Evolutionary conservation across 2,329 filamentous ascomycete genomes (phyloP).

Genomic region (Nannizzia gypsea): DNA sequence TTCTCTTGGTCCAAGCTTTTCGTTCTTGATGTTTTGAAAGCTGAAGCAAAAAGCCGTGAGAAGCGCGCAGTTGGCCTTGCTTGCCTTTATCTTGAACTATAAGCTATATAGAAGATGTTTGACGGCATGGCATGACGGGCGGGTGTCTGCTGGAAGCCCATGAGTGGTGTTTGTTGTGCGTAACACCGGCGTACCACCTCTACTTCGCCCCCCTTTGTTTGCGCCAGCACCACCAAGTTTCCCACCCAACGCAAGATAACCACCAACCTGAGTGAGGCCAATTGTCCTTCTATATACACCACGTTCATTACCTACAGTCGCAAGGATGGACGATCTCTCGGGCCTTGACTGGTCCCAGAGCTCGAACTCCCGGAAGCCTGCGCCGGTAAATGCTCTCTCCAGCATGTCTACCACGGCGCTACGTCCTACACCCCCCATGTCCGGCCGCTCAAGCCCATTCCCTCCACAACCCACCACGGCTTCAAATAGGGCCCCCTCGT

Average conservation of each 20-base stretch:
- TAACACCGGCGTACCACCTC: background rate
- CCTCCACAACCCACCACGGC: conserved; percentile 20
- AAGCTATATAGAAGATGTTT: background rate
- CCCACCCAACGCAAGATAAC: background rate
- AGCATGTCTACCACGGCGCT: conserved; percentile 24
- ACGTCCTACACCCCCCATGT: conserved; percentile 28
- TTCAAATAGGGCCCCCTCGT: conserved; percentile 24
- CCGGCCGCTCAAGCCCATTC: conserved; percentile 35
- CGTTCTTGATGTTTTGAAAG: background rate
- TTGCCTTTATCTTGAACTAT: too few relatives aligned
- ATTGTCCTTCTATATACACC: background rate
- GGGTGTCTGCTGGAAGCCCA: background rate
- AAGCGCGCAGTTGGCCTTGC: too few relatives aligned
- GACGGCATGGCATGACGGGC: background rate
- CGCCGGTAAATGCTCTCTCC: conserved; percentile 25
- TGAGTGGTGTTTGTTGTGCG: background rate
- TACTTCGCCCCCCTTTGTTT: background rate
- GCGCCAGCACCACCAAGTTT: background rate
- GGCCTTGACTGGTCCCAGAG: conserved; percentile 34
- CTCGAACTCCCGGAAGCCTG: conserved; percentile 24
- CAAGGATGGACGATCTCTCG: conserved; percentile 37
- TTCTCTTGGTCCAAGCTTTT: background rate
- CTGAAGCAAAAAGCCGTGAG: too few relatives aligned
- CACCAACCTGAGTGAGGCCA: background rate
- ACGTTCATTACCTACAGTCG: conserved; percentile 6